Base-by-base conservation (phyloP, 371 early-diverging fungal species). In the Apophysomyces trapeziformis region DNA sequence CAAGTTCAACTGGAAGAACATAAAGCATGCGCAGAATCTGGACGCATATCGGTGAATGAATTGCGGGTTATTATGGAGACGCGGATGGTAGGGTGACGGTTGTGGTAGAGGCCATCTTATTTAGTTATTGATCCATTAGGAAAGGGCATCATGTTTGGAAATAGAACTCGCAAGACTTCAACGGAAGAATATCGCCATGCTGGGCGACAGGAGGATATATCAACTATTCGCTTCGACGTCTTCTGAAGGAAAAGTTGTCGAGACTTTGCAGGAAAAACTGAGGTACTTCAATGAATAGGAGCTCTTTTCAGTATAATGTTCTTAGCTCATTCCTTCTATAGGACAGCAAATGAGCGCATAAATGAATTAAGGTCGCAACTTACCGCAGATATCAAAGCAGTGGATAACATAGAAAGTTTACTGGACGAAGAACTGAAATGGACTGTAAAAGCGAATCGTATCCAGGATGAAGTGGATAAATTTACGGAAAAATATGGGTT, bases 1-100 rank as follows among this genome's bases (percentile, higher is more conserved):
- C 92, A 92, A 69, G 84, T 85, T 8, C 75, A 79, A 41, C 79
- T 92, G 7, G 94, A 94, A 46, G 85, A 89, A 41, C 82, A 87
- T 44, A 87, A 84, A 38, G 82, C 90, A 16, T 90, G 89, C 63
- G 92, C 87, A 61, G 82, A 87, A 47, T 79, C 83, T 14, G 90
- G 89, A 64, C 44, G 71, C n/a, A 67, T 61, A 0, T 70, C 73
- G 0, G 54, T 61, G 1, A 46, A 59, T 0, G 71, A 73, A 54
- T 41, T 69, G 44, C 41, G 63, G 38, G 75, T 82, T 36, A 75
- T 94, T 46, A 89, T 92, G 7, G 71, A 75, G 32, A 56, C 67
- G 35, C 63, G 69, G 18, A 61, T 62, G 60, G 75, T 74, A 69
- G n/a, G 54, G 21, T 26, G 21, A 50, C 14, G 47, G 7, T 21